Evolutionary conservation across 441 rosid species (phyloP), one percentile per base, ranked within the genome.

Genomic region (Sinapis alba): DNA sequence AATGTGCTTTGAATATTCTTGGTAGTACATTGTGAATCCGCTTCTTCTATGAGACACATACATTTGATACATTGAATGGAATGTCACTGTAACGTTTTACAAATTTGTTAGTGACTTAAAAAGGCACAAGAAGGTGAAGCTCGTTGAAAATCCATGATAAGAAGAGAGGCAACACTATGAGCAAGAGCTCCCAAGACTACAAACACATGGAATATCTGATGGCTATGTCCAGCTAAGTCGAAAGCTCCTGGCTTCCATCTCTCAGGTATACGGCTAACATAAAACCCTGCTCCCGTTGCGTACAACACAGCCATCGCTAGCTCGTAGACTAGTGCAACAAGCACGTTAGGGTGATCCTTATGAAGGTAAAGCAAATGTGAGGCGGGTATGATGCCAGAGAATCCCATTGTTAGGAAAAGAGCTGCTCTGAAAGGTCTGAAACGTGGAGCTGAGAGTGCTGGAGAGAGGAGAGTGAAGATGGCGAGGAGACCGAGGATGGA

Each of bases 191-290:
- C 99, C 3, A 86, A 83, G 24, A 96, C 98, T 58, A 92, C 98
- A 78, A 92, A 86, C 71, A 91, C 89, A 57, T 96, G 97, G 81
- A 93, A 95, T 59, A 96, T 90, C 84, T 90, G 97, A 72, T 96
- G 99, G 60, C 91, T 93, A 61, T 96, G 99, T 45, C 98, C 97
- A 28, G 90, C 96, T 30, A 91, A 81, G 69, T 93, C 98, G 13
- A 96, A 96, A 10, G 90, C 86, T 0, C 99, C 97, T 0, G 99
- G 99, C 76, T 89, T 90, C 99, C 98, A 90, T 70, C 90, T 83
- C 71, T 93, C 99, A 0, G 98, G 98, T 68, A 96, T 74, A 59
- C 98, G 85, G 45, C 83, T 71, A 1, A 91, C 82, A 6, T 96
- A 93, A 71, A 93, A 83, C 4, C 75, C 86, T 0, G 88, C 93